These are phyloP conservation scores for Auriculariales sp. DNA, from an alignment of 768 basidiomycete genomes.

Conservation along the genomic window DNA sequence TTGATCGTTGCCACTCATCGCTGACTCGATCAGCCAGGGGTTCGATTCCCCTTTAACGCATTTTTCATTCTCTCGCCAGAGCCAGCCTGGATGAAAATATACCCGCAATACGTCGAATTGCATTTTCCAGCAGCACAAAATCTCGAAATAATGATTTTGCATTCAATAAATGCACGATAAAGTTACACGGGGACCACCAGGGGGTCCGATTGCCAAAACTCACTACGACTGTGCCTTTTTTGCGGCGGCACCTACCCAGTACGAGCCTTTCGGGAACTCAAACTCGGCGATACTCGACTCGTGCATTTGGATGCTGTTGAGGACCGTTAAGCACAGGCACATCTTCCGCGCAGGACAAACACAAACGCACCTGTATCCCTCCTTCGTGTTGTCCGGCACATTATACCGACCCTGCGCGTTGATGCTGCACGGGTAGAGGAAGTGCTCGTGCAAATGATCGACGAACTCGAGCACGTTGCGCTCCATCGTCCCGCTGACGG, in stretches of 20 bases:
- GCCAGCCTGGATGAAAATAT: no score
- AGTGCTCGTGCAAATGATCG: constrained; percentile 90
- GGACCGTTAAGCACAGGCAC: constrained; percentile 1
- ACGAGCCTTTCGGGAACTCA: constrained; percentile 74
- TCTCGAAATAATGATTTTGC: no score
- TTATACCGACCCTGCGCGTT: constrained; percentile 78
- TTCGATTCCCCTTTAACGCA: no score
- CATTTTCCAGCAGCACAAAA: no score
- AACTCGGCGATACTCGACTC: constrained; percentile 66
- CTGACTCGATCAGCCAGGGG: no score
- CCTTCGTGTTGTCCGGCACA: constrained; percentile 57
- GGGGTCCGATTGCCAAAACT: no score
- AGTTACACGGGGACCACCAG: no score
- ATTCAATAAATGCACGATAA: no score
- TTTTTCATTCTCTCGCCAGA: no score
- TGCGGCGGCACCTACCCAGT: constrained; percentile 34
- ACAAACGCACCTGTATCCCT: constrained; percentile 56
- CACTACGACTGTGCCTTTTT: no score
- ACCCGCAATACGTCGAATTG: no score
- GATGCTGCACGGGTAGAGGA: constrained; percentile 77
- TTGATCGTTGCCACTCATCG: no score
- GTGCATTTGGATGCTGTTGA: constrained; percentile 73
- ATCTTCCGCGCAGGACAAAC: neutral
- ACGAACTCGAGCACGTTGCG: constrained; percentile 86
- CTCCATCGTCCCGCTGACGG: constrained; percentile 82